These are phyloP conservation scores for Amyloporia xantha DNA, from an alignment of 768 basidiomycete genomes.

Conservation along the genomic window DNA sequence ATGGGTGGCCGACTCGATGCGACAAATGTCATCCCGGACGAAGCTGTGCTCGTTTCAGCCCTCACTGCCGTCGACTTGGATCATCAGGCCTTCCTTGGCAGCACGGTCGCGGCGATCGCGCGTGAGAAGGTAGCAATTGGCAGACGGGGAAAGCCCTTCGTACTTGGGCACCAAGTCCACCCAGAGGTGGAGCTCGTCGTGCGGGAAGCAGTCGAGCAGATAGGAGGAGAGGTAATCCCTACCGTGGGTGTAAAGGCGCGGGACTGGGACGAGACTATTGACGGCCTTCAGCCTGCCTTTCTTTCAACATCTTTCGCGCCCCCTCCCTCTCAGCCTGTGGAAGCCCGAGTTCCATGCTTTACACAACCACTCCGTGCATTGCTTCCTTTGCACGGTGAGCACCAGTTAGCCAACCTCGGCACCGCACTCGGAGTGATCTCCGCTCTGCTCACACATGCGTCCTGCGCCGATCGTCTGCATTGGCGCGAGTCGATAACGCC, in stretches of 20 bases:
- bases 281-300: constrained; percentile 25
- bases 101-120: constrained; percentile 67
- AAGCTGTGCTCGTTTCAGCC: constrained; percentile 66
- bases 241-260: constrained; percentile 29
- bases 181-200: constrained; percentile 41
- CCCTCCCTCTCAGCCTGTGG: constrained; percentile 34
- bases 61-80: constrained; percentile 88
- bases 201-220: constrained; percentile 33
- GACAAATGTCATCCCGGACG: constrained; percentile 80
- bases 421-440: constrained; percentile 73
- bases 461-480: constrained; percentile 44
- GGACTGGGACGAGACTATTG: constrained; percentile 29
- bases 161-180: constrained; percentile 61
- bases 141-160: constrained; percentile 49
- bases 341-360: constrained; percentile 38
- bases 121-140: constrained; percentile 81
- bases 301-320: constrained; percentile 25
- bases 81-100: constrained; percentile 86
- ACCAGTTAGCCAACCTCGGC: constrained; percentile 85
- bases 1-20: constrained; percentile 93
- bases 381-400: constrained; percentile 69
- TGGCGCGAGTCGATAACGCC: constrained; percentile 39
- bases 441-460: constrained; percentile 39
- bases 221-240: constrained; percentile 31
- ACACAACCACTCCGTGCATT: constrained; percentile 36